Evolutionary conservation across 441 rosid genomes (phyloP).

Genomic region (Erodium trifolium): DNA sequence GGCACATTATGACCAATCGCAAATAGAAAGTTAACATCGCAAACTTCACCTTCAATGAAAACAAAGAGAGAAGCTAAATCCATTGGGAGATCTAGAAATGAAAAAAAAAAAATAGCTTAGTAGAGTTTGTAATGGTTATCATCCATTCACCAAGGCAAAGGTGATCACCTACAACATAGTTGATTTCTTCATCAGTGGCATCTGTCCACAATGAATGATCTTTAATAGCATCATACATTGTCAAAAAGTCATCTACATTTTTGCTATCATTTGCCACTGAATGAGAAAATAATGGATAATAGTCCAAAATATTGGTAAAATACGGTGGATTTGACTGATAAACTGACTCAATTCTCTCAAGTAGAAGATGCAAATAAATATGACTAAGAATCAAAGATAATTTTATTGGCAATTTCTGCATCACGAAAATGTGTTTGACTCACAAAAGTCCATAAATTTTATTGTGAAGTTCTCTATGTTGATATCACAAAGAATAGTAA

Average conservation of each 20-base stretch:
- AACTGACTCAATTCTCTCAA: background rate
- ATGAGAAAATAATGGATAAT: conserved; percentile 33
- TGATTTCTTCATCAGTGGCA: conserved; percentile 33
- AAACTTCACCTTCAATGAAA: background rate
- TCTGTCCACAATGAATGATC: conserved; percentile 44
- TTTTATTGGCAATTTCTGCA: background rate
- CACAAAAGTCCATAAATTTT: background rate
- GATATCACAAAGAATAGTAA: background rate
- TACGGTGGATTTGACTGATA: background rate
- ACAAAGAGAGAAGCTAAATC: background rate
- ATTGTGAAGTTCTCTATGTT: background rate
- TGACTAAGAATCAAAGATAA: background rate
- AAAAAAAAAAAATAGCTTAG: background rate
- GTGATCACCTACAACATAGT: conserved; percentile 41
- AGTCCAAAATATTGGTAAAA: background rate
- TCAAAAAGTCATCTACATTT: conserved; percentile 38
- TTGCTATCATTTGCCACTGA: conserved; percentile 33
- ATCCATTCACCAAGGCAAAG: background rate
- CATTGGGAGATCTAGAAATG: background rate
- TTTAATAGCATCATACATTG: too few species aligned
- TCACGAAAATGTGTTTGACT: background rate
- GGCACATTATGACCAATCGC: background rate
- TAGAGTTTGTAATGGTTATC: background rate
- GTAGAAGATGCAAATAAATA: background rate
- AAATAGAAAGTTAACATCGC: background rate